Conservation (phyloP, 352 stramenopile genomes). For the Pythium myriotylum region DNA sequence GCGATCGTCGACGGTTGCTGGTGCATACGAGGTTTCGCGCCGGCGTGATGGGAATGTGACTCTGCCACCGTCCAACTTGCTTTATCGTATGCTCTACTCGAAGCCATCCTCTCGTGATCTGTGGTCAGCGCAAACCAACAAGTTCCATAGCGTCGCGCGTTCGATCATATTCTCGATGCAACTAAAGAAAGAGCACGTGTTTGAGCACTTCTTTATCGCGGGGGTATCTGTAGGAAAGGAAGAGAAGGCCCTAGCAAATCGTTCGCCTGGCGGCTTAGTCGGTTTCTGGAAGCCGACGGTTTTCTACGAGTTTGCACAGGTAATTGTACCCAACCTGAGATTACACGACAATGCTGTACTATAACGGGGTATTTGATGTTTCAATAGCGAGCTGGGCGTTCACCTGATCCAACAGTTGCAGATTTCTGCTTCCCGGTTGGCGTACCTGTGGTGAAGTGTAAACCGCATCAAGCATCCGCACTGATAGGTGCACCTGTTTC, state of each 20-base stretch:
- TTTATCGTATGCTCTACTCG: conserved; percentile 81
- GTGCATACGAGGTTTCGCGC: conserved; percentile 23
- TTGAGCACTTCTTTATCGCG: conserved; percentile 82
- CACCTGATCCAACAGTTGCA: conserved; percentile 52
- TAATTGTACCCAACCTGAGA: too few relatives aligned
- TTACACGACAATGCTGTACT: too few relatives aligned
- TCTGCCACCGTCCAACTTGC: conserved; percentile 53
- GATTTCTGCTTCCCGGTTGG: conserved; percentile 85
- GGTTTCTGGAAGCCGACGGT: conserved; percentile 77
- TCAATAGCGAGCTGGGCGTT: conserved; percentile 26
- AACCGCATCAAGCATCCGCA: conserved; percentile 45
- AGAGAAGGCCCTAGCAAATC: conserved; percentile 34
- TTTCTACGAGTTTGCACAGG: conserved; percentile 65
- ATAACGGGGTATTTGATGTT: neutral
- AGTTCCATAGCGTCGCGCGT: conserved; percentile 63
- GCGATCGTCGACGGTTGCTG: conserved; percentile 61
- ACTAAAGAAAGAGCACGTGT: conserved; percentile 79
- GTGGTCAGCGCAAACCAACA: conserved; percentile 56
- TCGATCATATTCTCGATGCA: conserved; percentile 84
- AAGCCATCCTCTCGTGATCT: conserved; percentile 63
- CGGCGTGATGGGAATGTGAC: conserved; percentile 21
- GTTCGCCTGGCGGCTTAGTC: conserved; percentile 32
- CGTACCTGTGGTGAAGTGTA: conserved; percentile 65
- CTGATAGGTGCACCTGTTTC: conserved; percentile 62
- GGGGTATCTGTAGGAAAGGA: conserved; percentile 43